phyloP scores from a whole-genome alignment of 2,329 filamentous ascomycete species.

The Talaromyces albobiverticillius region DNA sequence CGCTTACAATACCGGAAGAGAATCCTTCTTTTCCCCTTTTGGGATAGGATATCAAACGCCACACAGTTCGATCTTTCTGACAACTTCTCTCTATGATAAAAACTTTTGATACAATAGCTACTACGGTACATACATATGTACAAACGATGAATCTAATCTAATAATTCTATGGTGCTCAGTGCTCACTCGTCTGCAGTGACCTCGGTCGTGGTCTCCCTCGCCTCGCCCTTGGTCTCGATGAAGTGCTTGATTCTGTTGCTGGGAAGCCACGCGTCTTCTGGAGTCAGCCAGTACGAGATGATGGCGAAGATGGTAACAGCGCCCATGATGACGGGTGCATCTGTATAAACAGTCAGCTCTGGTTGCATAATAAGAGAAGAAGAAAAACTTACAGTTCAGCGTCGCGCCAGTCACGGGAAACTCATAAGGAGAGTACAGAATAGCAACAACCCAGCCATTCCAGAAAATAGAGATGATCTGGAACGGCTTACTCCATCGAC shows the following conservation, averaged over 20 bases:
- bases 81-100: too few relatives aligned
- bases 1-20: too few relatives aligned
- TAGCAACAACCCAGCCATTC: constrained; percentile 51
- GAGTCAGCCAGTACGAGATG: constrained; percentile 49
- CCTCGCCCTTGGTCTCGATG: constrained; percentile 35
- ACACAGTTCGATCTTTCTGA: too few relatives aligned
- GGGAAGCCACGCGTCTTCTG: constrained; percentile 48
- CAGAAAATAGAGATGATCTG: constrained; percentile 48
- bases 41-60: too few relatives aligned
- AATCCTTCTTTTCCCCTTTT: too few relatives aligned
- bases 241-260: constrained; percentile 44
- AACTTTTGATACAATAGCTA: too few relatives aligned
- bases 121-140: neutral
- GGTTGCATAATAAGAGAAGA: constrained; percentile 2
- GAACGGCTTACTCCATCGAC: constrained; percentile 45
- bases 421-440: constrained; percentile 47
- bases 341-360: constrained; percentile 25
- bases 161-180: neutral
- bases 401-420: constrained; percentile 45
- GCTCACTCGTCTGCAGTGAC: neutral
- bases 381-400: constrained; percentile 41
- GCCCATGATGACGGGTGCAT: constrained; percentile 52
- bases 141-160: neutral
- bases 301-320: constrained; percentile 49
- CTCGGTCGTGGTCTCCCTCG: constrained; percentile 10